Evolutionary conservation across 768 basidiomycete genomes (phyloP), one percentile per base, ranked within the genome.

Genomic region (Kwoniella pini): DNA sequence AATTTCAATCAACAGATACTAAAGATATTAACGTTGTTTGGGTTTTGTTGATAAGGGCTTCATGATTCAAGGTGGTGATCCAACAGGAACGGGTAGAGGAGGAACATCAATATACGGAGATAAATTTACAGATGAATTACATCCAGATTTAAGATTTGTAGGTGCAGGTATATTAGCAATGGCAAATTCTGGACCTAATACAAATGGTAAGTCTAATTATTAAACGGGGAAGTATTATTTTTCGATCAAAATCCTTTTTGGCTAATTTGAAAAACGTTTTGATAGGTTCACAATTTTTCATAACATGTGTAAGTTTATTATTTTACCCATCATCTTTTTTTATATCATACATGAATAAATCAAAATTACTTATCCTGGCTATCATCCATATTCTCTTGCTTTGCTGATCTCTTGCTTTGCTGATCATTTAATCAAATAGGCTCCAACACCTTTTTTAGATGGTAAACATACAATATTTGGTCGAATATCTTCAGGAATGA

Each of bases 51-150:
- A n/a, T n/a, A n/a, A 94, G 88, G 93, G 94, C 75, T 97, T 97
- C 74, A 97, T 97, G 95, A 87, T 96, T 15, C 95, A 99, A 81
- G 87, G 80, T 38, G 95, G 94, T 40, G 93, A 95, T 77, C 95
- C 94, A 11, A 95, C 93, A 15, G 95, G 95, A 24, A 97, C 95
- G 1, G 95, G 95, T 26, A 82, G 90, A 71, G 94, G 95, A 9
- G 80, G 80, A 50, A 79, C 79, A 11, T 77, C 75, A 15, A 77
- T 82, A 45, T 81, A 74, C 50, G 80, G 80, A 2, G 75, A 77
- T 73, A 90, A 87, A 80, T 97, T 74, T 68, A 86, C 90, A 78
- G 93, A 96, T 77, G 93, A 96, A 75, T 85, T 97, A 52, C 85
- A 91, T 69, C 87, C 90, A 1, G 93, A 96, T 13, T 80, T 97